Evolutionary conservation across 495 filamentous ascomycete species (phyloP).

Genomic region (Cercophora scortea): DNA sequence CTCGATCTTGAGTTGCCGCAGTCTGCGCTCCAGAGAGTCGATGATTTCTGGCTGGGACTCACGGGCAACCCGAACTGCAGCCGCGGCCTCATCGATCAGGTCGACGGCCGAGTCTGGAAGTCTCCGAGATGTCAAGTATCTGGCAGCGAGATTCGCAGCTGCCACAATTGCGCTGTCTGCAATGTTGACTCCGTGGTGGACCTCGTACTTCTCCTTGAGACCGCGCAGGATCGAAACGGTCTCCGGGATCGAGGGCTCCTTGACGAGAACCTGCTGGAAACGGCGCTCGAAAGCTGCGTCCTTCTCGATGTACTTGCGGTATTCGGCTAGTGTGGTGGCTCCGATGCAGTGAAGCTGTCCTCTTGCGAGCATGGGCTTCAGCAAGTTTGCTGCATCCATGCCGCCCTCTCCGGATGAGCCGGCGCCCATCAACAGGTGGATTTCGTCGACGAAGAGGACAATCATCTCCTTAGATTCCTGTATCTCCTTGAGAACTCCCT

Average conservation of each 20-base stretch:
- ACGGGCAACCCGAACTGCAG: conserved; percentile 85
- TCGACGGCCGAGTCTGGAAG: conserved; percentile 96
- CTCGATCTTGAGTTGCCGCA: conserved; percentile 88
- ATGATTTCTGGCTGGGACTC: conserved; percentile 94
- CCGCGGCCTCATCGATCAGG: conserved; percentile 90
- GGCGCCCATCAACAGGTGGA: conserved; percentile 96
- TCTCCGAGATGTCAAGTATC: conserved; percentile 83
- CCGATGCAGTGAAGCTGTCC: conserved; percentile 97
- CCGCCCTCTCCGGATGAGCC: conserved; percentile 89
- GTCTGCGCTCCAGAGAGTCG: conserved; percentile 81
- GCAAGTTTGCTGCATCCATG: conserved; percentile 95
- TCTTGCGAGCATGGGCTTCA: conserved; percentile 95
- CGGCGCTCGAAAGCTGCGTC: conserved; percentile 95
- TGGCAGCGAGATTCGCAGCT: conserved; percentile 79
- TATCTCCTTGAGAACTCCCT: conserved; percentile 86
- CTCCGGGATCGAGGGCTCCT: conserved; percentile 80
- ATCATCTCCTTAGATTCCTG: conserved; percentile 95
- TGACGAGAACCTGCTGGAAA: conserved; percentile 96
- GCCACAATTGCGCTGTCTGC: conserved; percentile 86
- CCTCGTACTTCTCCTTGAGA: conserved; percentile 93
- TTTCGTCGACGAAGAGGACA: conserved; percentile 95
- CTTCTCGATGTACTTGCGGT: conserved; percentile 98
- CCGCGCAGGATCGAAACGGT: conserved; percentile 96
- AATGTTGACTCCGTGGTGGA: conserved; percentile 96
- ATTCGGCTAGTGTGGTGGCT: conserved; percentile 89